These are phyloP conservation scores for Claviceps sp. DNA, from an alignment of 2,329 filamentous ascomycete genomes.

Conservation along the genomic window DNA sequence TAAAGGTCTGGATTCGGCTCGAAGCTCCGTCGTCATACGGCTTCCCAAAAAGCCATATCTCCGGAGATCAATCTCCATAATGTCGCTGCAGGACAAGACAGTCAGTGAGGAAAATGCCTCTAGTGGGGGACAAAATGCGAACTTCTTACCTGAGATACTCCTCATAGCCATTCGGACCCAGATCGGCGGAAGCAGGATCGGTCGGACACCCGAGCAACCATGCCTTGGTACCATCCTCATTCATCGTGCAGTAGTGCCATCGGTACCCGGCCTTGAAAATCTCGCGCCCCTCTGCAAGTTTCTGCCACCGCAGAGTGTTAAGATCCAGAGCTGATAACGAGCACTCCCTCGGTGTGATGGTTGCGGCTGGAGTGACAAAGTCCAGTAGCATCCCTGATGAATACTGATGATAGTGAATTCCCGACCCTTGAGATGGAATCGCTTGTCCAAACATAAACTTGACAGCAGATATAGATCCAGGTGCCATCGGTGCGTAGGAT, in stretches of 20 bases:
- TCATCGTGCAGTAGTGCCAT: constrained; percentile 97
- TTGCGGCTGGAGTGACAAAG: constrained; percentile 83
- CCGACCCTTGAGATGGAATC: constrained; percentile 76
- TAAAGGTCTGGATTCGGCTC: constrained; percentile 34
- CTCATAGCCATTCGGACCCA: constrained; percentile 60
- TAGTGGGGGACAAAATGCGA: too few relatives aligned
- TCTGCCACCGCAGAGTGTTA: constrained; percentile 81
- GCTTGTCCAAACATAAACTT: constrained; percentile 74
- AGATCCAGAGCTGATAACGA: constrained; percentile 83
- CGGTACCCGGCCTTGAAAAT: constrained; percentile 85
- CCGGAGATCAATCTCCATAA: constrained; percentile 84
- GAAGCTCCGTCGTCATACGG: constrained; percentile 45
- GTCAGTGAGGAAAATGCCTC: neutral
- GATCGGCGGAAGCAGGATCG: constrained; percentile 51
- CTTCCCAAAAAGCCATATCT: constrained; percentile 85
- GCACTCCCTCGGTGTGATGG: constrained; percentile 75
- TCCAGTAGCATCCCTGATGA: constrained; percentile 87
- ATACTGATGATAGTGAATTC: constrained; percentile 91
- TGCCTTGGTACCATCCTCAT: constrained; percentile 87
- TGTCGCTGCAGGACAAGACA: constrained; percentile 42
- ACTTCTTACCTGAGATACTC: constrained; percentile 58
- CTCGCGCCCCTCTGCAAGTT: constrained; percentile 84
- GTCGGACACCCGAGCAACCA: constrained; percentile 91
- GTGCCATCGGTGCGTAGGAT: constrained; percentile 69
- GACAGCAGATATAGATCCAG: constrained; percentile 77